Evolutionary conservation across 768 basidiomycete genomes (phyloP), one percentile per base, ranked within the genome.

Genomic region (Hebeloma cylindrosporum): DNA sequence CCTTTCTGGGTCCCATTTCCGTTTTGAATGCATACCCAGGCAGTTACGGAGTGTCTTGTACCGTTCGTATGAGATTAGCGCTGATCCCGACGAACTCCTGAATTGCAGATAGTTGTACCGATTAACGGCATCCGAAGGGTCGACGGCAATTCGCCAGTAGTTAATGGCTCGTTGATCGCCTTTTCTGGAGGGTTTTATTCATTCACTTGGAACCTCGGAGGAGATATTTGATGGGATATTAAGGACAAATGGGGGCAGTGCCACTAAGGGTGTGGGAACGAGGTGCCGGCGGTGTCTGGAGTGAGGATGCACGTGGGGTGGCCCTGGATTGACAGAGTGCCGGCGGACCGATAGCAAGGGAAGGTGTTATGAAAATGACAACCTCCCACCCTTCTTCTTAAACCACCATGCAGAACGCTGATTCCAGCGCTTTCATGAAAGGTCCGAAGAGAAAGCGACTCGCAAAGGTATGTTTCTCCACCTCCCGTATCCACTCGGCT

Each of bases 371-470:
- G 53, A 52, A 53, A 53, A 53, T 52, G 52, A 45, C 49, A 45
- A 43, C 46, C 49, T 46, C 45, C 40, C 41, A 53, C 52, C 56
- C 52, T 48, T 43, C 54, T 35, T 52, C 51, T 37, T 38, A 48
- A 56, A 57, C 56, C 41, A 51, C 51, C 55, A 57, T 61, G 60
- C 58, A 57, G 56, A 64, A 27, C 43, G 44, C 49, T 27, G 67
- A 66, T 50, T 54, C 59, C 30, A 54, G 49, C 38, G 59, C 59
- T 43, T 64, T 69, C 53, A 68, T 72, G 62, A 73, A 77, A 52
- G 72, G 71, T 40, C 71, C 73, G 35, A 79, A 79, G 57, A 70
- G 78, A 52, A 79, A 78, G 61, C 67, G 78, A 37, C 72, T 79
- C 11, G 73, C 76, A 54, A 78, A 78, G 72, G 75, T 73, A 37